These are phyloP conservation scores for Thinopyrum elongatum DNA, from an alignment of 176 grass and related monocot genomes.

Conservation along the genomic window DNA sequence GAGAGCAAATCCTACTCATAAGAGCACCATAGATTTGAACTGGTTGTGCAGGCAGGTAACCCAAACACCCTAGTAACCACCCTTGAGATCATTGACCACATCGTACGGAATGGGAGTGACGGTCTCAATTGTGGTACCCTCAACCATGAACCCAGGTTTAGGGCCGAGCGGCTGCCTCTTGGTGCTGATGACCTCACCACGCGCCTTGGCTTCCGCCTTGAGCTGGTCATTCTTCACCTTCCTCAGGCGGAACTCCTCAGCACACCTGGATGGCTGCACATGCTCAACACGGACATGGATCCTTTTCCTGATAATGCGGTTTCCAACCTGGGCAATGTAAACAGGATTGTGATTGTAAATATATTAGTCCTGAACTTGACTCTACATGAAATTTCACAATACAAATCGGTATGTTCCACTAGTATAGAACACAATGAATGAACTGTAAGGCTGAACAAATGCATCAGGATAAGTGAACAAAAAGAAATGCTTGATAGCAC, in stretches of 20 bases:
- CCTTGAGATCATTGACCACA: conserved; percentile 87
- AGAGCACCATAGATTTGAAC: conserved; percentile 26
- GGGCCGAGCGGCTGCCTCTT: conserved; percentile 67
- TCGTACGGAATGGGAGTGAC: conserved; percentile 77
- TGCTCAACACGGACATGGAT: conserved; percentile 79
- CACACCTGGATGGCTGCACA: conserved; percentile 60
- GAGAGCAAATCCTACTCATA: conserved; percentile 25
- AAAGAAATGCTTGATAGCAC: neutral
- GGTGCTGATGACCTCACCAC: conserved; percentile 69
- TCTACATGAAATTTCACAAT: neutral
- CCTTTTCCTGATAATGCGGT: conserved; percentile 62
- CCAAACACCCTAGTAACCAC: conserved; percentile 60
- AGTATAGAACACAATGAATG: neutral
- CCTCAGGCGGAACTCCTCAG: conserved; percentile 69
- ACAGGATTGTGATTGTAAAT: neutral
- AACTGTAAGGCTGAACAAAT: neutral
- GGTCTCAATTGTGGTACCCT: conserved; percentile 59
- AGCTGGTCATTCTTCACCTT: conserved; percentile 58
- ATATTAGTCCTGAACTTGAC: neutral
- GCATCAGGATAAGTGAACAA: neutral
- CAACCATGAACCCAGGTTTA: conserved; percentile 78
- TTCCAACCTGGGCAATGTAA: conserved; percentile 38
- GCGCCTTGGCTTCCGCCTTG: conserved; percentile 48
- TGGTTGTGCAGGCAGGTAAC: neutral
- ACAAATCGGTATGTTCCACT: neutral